Base-by-base conservation (phyloP, 1,139 yeast genomes). In the Meyerozyma guilliermondii region DNA sequence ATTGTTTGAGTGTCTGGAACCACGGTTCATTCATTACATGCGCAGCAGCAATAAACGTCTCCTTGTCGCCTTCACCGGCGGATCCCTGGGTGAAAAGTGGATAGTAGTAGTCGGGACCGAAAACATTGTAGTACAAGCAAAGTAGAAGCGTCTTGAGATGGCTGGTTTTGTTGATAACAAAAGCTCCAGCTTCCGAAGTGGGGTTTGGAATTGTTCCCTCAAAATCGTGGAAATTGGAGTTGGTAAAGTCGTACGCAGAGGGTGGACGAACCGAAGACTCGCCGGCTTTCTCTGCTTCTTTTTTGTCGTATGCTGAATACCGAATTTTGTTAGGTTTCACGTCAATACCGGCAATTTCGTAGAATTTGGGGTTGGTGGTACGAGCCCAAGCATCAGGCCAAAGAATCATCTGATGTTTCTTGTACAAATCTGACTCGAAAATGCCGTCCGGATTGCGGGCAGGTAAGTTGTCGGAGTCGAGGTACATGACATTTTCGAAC, bases 11-110 rank as follows among this genome's bases (percentile, higher is more conserved):
- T 6, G 82, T 78, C 55, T 79, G 86, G 58, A 74, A 78, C 60
- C 74, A 78, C 3, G 77, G 75, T 40, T 68, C 60, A 0, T 63
- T 52, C 49, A 80, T 53, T 0, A 71, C 81, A 43, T 68, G 70
- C 0, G 86, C 84, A 1, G 87, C 84, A 2, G 83, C 82, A 23
- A 81, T 73, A 49, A 80, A 81, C 0, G 87, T 80, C 50, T 81
- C 87, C 57, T 81, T 81, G 51, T 81, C 87, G 39, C 87, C 87
- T 60, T 81, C 85, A 22, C 87, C 87, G 1, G 86, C 85, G 11
- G 82, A 71, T 6, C 87, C 86, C 58, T 80, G 87, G 0, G 85
- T 74, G 50, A 81, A 60, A 43, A 81, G 57, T 4, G 85, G 81
- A 52, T 81, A 81, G 55, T 79, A 81, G 50, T 65, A 68, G 33